A percentile compares a stretch with the other conserved stretches of the same genome.
These are phyloP conservation scores for Epichloe sibirici DNA, from an alignment of 2,329 filamentous ascomycete genomes.

Conservation along the genomic window DNA sequence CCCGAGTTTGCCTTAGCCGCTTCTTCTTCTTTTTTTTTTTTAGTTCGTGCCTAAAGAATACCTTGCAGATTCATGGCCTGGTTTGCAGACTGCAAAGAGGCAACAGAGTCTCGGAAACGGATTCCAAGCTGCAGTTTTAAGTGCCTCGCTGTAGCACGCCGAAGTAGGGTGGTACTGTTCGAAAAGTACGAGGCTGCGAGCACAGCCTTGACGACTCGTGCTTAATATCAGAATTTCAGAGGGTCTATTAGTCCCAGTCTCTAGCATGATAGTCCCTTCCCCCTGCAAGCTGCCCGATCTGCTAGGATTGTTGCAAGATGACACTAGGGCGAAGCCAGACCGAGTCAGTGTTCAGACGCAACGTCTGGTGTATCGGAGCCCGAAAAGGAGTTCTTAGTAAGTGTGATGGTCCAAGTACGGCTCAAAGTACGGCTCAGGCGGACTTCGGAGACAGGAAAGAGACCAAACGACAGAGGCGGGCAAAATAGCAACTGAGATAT, in stretches of 20 bases:
- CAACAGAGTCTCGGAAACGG: neutral
- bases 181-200: constrained; percentile 21
- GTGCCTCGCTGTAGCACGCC: constrained; percentile 9
- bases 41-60: constrained; percentile 1
- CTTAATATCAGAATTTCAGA: constrained; percentile 27
- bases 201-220: constrained; percentile 23
- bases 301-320: constrained; percentile 20
- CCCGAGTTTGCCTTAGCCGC: neutral
- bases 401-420: neutral
- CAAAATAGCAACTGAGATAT: neutral
- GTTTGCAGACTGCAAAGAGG: neutral
- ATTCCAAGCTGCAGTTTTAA: neutral
- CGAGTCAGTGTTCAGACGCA: constrained; percentile 10
- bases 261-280: constrained; percentile 29
- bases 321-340: constrained; percentile 22
- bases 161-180: constrained; percentile 5
- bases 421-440: neutral
- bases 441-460: neutral
- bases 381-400: neutral
- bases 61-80: neutral
- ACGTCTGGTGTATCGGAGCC: constrained; percentile 2
- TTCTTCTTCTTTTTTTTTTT: neutral
- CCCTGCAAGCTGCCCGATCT: constrained; percentile 21
- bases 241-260: constrained; percentile 22
- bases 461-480: neutral